Conservation (phyloP, 2,329 filamentous ascomycete species). For the Diaporthe capsici region DNA sequence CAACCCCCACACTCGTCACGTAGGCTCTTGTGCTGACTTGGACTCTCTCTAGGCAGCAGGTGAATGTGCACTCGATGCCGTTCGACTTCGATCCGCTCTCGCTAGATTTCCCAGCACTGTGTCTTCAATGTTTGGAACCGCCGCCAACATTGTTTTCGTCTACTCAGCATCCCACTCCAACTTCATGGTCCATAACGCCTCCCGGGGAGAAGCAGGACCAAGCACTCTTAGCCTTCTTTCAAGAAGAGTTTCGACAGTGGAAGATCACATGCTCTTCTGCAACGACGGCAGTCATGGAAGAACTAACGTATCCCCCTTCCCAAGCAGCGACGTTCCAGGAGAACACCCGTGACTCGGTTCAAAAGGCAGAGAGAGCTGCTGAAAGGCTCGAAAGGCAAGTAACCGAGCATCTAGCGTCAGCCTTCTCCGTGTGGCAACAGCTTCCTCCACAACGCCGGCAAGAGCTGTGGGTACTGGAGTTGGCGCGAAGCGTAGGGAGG, state of each 20-base stretch:
- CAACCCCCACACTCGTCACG: neutral
- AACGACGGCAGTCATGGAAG: slow-evolving; percentile 65
- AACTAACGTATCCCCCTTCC: slow-evolving; percentile 64
- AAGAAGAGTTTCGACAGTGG: slow-evolving; percentile 77
- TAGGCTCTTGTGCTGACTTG: slow-evolving; percentile 5
- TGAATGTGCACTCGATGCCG: slow-evolving; percentile 68
- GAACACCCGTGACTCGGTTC: slow-evolving; percentile 61
- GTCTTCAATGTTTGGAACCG: slow-evolving; percentile 83
- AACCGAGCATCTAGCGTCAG: slow-evolving; percentile 80
- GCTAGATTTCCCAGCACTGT: slow-evolving; percentile 88
- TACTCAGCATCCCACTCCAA: slow-evolving; percentile 81
- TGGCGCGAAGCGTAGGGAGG: slow-evolving; percentile 71
- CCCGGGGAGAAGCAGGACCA: slow-evolving; percentile 82
- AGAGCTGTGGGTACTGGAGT: slow-evolving; percentile 73
- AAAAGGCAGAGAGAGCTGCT: slow-evolving; percentile 65
- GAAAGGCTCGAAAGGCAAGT: slow-evolving; percentile 78
- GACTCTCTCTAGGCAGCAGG: slow-evolving; percentile 60
- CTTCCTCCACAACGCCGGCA: slow-evolving; percentile 69
- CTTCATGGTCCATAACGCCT: slow-evolving; percentile 85
- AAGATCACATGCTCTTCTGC: slow-evolving; percentile 66
- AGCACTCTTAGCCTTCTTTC: slow-evolving; percentile 77
- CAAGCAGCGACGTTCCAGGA: slow-evolving; percentile 54
- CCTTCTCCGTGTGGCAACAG: slow-evolving; percentile 82
- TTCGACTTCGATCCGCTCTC: slow-evolving; percentile 88
- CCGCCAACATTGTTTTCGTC: slow-evolving; percentile 87